These are phyloP conservation scores for Rhizopus arrhizus DNA, from an alignment of 371 early-diverging fungal species.

Conservation along the genomic window DNA sequence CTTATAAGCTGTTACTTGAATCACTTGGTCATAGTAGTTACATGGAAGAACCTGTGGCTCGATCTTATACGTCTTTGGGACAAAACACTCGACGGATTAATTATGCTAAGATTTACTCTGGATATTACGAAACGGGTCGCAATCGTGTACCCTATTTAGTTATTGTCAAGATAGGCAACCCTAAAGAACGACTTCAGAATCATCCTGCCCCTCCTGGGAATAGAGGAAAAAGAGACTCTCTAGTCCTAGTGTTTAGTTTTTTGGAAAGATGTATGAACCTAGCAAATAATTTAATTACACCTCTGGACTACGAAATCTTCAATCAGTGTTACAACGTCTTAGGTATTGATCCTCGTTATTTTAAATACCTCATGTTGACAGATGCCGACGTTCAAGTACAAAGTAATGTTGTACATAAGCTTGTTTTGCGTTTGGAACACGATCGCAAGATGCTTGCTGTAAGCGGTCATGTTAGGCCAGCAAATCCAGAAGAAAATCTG, in stretches of 20 bases:
- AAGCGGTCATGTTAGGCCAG: slow-evolving; percentile 53
- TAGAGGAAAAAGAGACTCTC: slow-evolving; percentile 51
- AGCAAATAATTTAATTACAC: slow-evolving; percentile 40
- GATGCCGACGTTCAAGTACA: slow-evolving; percentile 52
- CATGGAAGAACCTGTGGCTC: slow-evolving; percentile 36
- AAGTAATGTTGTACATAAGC: slow-evolving; percentile 33
- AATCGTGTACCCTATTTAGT: slow-evolving; percentile 54
- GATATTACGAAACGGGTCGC: slow-evolving; percentile 48
- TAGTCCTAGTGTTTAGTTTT: slow-evolving; percentile 44
- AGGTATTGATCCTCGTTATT: slow-evolving; percentile 49
- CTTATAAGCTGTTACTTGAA: slow-evolving; percentile 39
- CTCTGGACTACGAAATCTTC: slow-evolving; percentile 51
- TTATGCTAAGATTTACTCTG: slow-evolving; percentile 49
- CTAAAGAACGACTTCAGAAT: slow-evolving; percentile 22
- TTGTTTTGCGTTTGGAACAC: slow-evolving; percentile 41
- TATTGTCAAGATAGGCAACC: slow-evolving; percentile 45
- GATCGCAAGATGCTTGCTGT: slow-evolving; percentile 46
- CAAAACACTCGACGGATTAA: slow-evolving; percentile 36
- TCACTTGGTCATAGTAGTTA: slow-evolving; percentile 44
- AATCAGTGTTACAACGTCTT: slow-evolving; percentile 50
- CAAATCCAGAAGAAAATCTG: slow-evolving; percentile 50
- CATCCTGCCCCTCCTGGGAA: slow-evolving; percentile 39
- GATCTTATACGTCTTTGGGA: slow-evolving; percentile 45
- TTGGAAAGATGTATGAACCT: slow-evolving; percentile 54
- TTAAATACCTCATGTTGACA: slow-evolving; percentile 51